Base-by-base conservation (phyloP, 495 filamentous ascomycete genomes). In the Aspergillus coremiiformis region DNA sequence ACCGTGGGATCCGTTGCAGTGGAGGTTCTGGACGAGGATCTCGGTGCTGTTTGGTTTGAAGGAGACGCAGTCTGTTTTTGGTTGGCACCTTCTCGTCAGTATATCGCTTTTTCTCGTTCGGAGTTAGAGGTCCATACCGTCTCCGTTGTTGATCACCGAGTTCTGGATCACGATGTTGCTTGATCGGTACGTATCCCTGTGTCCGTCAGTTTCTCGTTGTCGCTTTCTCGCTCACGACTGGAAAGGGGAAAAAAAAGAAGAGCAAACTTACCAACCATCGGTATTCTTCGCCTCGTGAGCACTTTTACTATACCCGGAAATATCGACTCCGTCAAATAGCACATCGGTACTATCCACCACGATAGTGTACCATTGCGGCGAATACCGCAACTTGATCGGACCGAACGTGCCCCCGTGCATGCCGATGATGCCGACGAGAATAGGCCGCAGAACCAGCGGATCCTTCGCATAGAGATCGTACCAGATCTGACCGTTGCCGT, bases 1-100 rank as follows among this genome's bases (percentile, higher is more conserved):
- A n/a, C 84, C 84, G 62, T 87, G 84, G 11, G 82, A 86, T 42
- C 85, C 85, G 50, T 83, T 84, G 66, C 85, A 89, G 49, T 72
- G 69, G 17, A 89, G 62, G 51, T 84, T 84, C 63, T 87, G 83
- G 15, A 88, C 78, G 5, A 89, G 68, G 47, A 89, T 82, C 48
- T 88, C 73, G n/a, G 83, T 86, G 62, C 76, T 82, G 63, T 88
- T 88, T 1, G 85, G 85, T 64, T 89, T 88, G 75, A 88, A 87
- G 10, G 82, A 82, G n/a, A 88, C 84, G 53, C 84, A 88, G 60
- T 88, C 78, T 72, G 24, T 1, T 10, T 52, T 32, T 27, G 8
- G 24, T 27, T 27, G 4, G 24, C 4, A n/a, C n/a, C n/a, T n/a
- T n/a, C 17, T 42, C 3, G 45, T 55, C 24, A 64, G 57, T 24